Evolutionary conservation across 805 yeast genomes (phyloP).

Genomic region (Saturnispora diversa): DNA sequence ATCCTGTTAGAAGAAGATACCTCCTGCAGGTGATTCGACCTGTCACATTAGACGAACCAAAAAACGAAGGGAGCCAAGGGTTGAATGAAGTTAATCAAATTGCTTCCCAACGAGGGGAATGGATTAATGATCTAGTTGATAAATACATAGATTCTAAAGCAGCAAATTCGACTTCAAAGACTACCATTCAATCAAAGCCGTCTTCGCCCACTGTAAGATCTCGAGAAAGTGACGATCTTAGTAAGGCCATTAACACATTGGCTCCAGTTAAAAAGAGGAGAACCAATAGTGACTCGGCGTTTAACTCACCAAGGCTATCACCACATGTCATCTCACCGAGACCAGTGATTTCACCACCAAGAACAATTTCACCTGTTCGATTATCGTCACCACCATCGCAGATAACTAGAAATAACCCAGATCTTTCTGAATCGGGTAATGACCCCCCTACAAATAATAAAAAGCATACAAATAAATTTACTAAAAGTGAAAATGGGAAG

Average conservation of each 20-base stretch:
- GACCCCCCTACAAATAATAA: not conserved
- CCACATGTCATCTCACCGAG: no score
- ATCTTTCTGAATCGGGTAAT: not conserved
- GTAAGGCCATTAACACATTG: conserved; percentile 1
- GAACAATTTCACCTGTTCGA: not conserved
- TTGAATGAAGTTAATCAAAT: not conserved
- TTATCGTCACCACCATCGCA: conserved; percentile 9
- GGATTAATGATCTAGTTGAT: conserved; percentile 1
- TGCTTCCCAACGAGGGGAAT: not conserved
- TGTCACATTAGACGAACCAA: not conserved
- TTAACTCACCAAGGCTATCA: not conserved
- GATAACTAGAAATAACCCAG: not conserved
- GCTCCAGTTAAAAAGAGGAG: conserved; percentile 6
- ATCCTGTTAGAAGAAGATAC: conserved; percentile 3
- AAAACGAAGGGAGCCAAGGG: not conserved
- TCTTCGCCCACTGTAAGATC: not conserved
- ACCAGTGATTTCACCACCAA: conserved; percentile 1
- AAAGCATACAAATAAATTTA: not conserved
- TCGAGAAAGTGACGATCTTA: conserved; percentile 4
- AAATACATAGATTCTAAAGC: no score
- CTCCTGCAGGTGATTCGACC: not conserved
- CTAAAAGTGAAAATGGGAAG: not conserved
- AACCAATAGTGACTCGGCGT: conserved; percentile 1
- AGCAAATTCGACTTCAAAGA: no score
- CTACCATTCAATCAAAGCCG: no score